Evolutionary conservation across 305 asterid genomes (phyloP).

Genomic region (Fraxinus velutina): DNA sequence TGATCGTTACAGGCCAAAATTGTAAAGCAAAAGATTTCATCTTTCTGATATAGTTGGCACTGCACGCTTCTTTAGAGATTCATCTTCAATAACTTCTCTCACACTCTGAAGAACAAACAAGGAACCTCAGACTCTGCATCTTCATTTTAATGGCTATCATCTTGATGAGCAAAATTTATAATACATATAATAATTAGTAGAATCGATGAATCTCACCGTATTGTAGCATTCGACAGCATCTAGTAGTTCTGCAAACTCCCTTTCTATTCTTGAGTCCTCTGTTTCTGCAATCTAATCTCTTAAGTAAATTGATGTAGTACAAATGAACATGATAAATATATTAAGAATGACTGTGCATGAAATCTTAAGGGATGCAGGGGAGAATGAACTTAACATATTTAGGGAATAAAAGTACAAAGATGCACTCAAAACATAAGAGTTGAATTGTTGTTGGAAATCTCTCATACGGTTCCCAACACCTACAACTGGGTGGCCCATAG

Average conservation of each 20-base stretch:
- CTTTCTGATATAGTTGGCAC: conserved; percentile 58
- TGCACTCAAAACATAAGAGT: not conserved
- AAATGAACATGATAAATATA: not conserved
- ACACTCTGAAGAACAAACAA: conserved; percentile 32
- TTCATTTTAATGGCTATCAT: conserved; percentile 3
- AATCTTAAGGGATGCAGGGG: not conserved
- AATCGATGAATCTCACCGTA: conserved; percentile 34
- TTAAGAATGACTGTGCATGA: not conserved
- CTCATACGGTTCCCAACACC: not conserved
- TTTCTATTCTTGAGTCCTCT: conserved; percentile 49
- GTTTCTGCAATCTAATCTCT: conserved; percentile 61
- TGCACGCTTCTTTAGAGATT: conserved; percentile 25
- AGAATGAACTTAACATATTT: not conserved
- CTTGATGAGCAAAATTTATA: not conserved
- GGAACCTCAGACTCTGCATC: conserved; percentile 19
- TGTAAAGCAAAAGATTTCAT: conserved; percentile 19
- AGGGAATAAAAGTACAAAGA: not conserved
- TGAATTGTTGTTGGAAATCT: not conserved
- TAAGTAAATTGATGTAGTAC: conserved; percentile 28
- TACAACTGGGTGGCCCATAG: not conserved
- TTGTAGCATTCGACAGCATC: conserved; percentile 50
- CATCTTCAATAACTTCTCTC: conserved; percentile 25
- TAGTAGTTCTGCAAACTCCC: conserved; percentile 73
- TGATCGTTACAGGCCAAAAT: not conserved
- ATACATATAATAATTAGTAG: not conserved